phyloP scores from a whole-genome alignment of 345 rosid species.

The Capsella bursapastoris region DNA sequence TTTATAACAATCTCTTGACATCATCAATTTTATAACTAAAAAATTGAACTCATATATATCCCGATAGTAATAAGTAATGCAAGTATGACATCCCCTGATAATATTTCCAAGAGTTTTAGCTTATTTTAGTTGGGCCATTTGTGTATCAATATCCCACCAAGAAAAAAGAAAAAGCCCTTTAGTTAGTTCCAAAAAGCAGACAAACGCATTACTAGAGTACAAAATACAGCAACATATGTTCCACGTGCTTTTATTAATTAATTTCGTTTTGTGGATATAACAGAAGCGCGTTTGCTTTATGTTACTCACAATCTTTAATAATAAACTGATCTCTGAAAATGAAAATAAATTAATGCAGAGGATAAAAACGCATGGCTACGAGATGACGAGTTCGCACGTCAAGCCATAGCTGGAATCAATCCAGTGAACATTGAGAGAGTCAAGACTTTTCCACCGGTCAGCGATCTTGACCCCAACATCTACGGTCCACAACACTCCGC shows the following conservation, averaged over 20 bases:
- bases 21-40: background rate
- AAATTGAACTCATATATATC: background rate
- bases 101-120: background rate
- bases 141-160: background rate
- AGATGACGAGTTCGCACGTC: conserved; percentile 97
- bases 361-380: conserved; percentile 96
- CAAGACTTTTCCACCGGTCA: conserved; percentile 74
- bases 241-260: conserved; percentile 23
- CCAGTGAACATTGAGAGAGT: conserved; percentile 79
- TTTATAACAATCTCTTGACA: background rate
- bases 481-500: conserved; percentile 83
- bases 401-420: conserved; percentile 85
- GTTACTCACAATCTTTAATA: background rate
- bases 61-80: background rate
- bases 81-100: background rate
- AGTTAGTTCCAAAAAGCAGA: conserved; percentile 15
- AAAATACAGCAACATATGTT: conserved; percentile 27
- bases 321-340: conserved; percentile 1
- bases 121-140: background rate
- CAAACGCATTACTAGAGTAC: background rate
- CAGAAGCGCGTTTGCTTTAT: conserved; percentile 32
- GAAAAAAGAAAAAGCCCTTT: background rate
- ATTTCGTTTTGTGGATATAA: background rate
- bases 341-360: conserved; percentile 53
- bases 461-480: conserved; percentile 78